A percentile compares a stretch with the other conserved stretches of the same genome.
Evolutionary conservation across 2,329 filamentous ascomycete genomes (phyloP).

Genomic region (Elsinoe australis): DNA sequence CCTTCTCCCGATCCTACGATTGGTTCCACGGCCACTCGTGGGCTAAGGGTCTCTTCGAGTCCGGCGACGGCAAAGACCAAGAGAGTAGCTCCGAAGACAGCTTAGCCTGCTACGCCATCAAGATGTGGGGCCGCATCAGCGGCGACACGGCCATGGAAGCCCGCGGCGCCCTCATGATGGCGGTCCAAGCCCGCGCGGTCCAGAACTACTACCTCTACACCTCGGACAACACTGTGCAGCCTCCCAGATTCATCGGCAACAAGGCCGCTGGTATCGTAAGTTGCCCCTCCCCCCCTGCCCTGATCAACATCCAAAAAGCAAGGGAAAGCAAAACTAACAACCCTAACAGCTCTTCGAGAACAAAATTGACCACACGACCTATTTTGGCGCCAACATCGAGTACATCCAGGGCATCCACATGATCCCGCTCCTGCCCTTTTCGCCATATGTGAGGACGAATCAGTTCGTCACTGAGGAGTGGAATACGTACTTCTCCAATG

Average conservation of each 20-base stretch:
- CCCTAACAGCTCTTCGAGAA: conserved; percentile 68
- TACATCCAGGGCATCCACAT: conserved; percentile 64
- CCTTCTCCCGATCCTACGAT: conserved; percentile 76
- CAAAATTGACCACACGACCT: conserved; percentile 88
- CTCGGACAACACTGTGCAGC: conserved; percentile 61
- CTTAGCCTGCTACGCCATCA: conserved; percentile 78
- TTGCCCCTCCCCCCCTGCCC: neutral
- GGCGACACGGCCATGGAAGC: conserved; percentile 75
- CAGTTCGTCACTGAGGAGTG: conserved; percentile 77
- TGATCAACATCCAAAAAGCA: neutral
- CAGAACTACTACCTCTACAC: conserved; percentile 77
- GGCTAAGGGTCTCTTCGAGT: conserved; percentile 71
- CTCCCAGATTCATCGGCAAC: conserved; percentile 70
- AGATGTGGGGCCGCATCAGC: conserved; percentile 82
- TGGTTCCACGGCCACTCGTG: conserved; percentile 94
- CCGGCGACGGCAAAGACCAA: conserved; percentile 69
- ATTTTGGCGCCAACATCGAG: conserved; percentile 55
- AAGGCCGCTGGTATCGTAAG: conserved; percentile 52
- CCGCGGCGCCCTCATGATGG: conserved; percentile 72
- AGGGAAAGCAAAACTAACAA: conserved; percentile 21
- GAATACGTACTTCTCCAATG: conserved; percentile 65
- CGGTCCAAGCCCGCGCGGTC: conserved; percentile 65
- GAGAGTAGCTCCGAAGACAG: conserved; percentile 88
- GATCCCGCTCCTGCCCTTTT: conserved; percentile 64
- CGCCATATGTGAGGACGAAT: conserved; percentile 56